Evolutionary conservation across 345 rosid genomes (phyloP).

Genomic region (Salix purpurea): DNA sequence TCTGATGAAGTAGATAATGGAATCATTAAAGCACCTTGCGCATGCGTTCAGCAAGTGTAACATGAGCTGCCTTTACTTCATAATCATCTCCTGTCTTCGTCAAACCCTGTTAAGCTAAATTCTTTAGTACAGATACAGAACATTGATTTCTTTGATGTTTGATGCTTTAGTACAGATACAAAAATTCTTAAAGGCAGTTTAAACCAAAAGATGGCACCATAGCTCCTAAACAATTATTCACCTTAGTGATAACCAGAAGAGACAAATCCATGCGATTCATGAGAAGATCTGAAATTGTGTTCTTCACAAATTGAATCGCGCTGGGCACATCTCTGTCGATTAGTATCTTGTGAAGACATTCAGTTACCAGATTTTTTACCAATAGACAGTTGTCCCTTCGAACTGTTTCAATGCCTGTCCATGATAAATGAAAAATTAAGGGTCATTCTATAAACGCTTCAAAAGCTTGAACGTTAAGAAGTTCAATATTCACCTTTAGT

Average conservation of each 20-base stretch:
- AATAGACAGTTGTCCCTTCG: slow-evolving; percentile 96
- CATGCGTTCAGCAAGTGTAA: slow-evolving; percentile 97
- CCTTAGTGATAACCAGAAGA: slow-evolving; percentile 97
- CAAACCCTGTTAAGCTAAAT: slow-evolving; percentile 59
- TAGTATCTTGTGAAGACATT: slow-evolving; percentile 87
- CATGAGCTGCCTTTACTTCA: slow-evolving; percentile 94
- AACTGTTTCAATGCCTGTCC: slow-evolving; percentile 93
- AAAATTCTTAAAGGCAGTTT: not conserved
- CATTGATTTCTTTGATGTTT: not conserved
- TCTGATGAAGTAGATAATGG: not conserved
- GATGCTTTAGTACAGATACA: slow-evolving; percentile 12
- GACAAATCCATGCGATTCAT: slow-evolving; percentile 98
- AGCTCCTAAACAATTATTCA: slow-evolving; percentile 19
- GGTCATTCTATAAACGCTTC: not conserved
- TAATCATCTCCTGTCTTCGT: slow-evolving; percentile 95
- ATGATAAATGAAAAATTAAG: slow-evolving; percentile 15
- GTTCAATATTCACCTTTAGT: slow-evolving; percentile 63
- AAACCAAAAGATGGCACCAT: slow-evolving; percentile 17
- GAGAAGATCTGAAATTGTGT: slow-evolving; percentile 90
- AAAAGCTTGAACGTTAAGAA: slow-evolving; percentile 14
- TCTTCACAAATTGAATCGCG: slow-evolving; percentile 84
- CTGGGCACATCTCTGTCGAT: slow-evolving; percentile 83
- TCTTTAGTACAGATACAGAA: slow-evolving; percentile 13
- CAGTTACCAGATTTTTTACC: slow-evolving; percentile 87
- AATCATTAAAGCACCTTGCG: slow-evolving; percentile 59